Base-by-base conservation (phyloP, 495 filamentous ascomycete genomes). In the Immersiella caudata region DNA sequence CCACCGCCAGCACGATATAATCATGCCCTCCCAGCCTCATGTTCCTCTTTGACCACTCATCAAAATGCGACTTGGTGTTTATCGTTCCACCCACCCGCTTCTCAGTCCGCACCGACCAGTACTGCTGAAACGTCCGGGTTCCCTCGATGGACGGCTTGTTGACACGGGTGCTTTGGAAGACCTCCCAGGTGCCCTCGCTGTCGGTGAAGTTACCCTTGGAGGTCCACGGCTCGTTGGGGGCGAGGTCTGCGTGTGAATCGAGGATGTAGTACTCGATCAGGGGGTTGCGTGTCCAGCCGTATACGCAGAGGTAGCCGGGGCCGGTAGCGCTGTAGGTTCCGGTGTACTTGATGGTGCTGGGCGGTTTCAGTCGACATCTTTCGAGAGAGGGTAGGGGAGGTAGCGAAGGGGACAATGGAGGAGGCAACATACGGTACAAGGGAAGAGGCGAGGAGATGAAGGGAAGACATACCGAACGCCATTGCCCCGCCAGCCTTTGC, bases 251-350 rank as follows among this genome's bases (percentile, higher is more conserved):
- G 71, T 83, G 86, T 64, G 80, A 78, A 63, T 90, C 88, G 65
- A 89, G 76, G 67, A 90, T 85, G 77, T 89, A 90, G 79, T 89
- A 89, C 65, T 90, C 88, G 73, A 89, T 82, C 12, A 89, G 79
- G 0, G 88, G 88, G 74, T 83, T 81, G 9, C 74, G 78, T n/a
- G 87, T 88, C 88, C 87, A 90, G 52, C 87, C 87, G 69, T 89
- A 89, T 36, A 90, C 76, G 55, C 86, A 71, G 25, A 90, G 82
- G 71, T 89, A 89, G 46, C 80, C 79, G 22, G 88, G 88, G 18
- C 87, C 87, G 18, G 80, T 81, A 60, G 86, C 82, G 22, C 74
- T 80, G 79, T 87, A 89, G 29, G 72, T 76, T 46, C 85, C 87
- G 14, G 72, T 77, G 77, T 85, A 90, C 51, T 74, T 84, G 67